Base-by-base conservation (phyloP, 768 basidiomycete species). In the Mycena metata region DNA sequence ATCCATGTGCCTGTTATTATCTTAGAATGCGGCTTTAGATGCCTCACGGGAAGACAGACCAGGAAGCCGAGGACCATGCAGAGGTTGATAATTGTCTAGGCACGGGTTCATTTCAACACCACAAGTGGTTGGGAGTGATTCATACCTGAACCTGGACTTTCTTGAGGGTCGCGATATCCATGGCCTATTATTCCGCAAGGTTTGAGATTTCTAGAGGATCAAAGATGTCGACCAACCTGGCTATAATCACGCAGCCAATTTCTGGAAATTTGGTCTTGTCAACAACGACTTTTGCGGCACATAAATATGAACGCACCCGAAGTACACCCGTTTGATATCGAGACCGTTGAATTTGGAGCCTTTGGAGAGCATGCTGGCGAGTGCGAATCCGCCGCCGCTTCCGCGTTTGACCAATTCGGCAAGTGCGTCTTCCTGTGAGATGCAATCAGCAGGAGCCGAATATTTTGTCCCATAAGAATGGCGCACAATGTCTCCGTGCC, bases 161-260 rank as follows among this genome's bases (percentile, higher is more conserved):
- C 82, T 91, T 90, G 66, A 94, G 78, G n/a, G 89, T 85, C 1
- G 91, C 90, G 57, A 95, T 91, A 81, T 96, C 93, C 21, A 96
- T 89, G 3, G 95, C 94, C 88, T 94, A 58, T n/a, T 94, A 58
- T n/a, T 62, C 50, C 5, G 39, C 42, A 39, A 54, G 19, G 15
- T 30, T 47, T 26, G 39, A 24, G 60, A 42, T 1, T 33, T 41
- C 19, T 6, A 19, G 11, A 33, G 13, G 36, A 21, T 50, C 17
- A 33, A 12, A 46, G 16, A 42, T 4, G 16, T 42, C 43, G 35
- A 64, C 77, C 45, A 64, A 87, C 89, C 82, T 92, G 91, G 72
- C 91, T 92, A 79, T 96, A 96, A 80, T 96, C 95, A 43, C 96
- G 85, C 41, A 96, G 84, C 95, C 94, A 95, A 76, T 94, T 94